These are phyloP conservation scores for Hibiscus mutabilis DNA, from an alignment of 345 rosid genomes.

Conservation along the genomic window DNA sequence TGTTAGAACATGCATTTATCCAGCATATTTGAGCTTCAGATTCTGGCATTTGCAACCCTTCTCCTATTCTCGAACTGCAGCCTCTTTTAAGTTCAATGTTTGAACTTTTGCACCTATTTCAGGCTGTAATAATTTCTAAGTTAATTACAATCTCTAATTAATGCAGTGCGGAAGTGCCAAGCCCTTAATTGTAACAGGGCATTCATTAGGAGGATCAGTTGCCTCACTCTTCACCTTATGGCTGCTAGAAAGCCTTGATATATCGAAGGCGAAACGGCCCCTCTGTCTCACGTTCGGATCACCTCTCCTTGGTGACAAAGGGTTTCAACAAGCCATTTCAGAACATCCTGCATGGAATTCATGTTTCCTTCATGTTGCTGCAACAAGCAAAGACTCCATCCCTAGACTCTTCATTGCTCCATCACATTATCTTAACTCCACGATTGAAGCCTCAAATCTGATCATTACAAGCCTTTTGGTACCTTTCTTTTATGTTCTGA, in stretches of 20 bases:
- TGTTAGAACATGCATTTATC: too few relatives aligned
- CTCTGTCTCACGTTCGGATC: slow-evolving; percentile 73
- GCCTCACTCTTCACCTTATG: slow-evolving; percentile 66
- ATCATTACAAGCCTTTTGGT: slow-evolving; percentile 1
- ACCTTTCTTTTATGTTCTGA: slow-evolving; percentile 8
- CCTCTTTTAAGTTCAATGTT: neutral
- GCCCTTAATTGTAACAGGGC: slow-evolving; percentile 49
- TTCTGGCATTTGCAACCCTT: too few relatives aligned
- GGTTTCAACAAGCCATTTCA: slow-evolving; percentile 13
- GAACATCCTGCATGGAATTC: neutral
- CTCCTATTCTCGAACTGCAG: too few relatives aligned
- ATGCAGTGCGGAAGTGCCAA: neutral
- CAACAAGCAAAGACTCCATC: neutral
- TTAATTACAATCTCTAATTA: neutral
- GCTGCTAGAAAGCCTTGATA: slow-evolving; percentile 37
- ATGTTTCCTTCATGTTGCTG: slow-evolving; percentile 10
- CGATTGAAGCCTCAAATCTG: neutral
- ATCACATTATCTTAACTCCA: neutral
- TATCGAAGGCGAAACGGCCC: slow-evolving; percentile 17
- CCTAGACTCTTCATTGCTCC: slow-evolving; percentile 11
- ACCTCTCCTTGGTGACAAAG: slow-evolving; percentile 25
- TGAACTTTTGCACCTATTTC: too few relatives aligned
- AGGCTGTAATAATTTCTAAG: neutral
- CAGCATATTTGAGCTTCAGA: too few relatives aligned
- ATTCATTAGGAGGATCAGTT: slow-evolving; percentile 52